phyloP scores from a whole-genome alignment of 1,284 basidiomycete genomes.

The Trichosporon ovoides region DNA sequence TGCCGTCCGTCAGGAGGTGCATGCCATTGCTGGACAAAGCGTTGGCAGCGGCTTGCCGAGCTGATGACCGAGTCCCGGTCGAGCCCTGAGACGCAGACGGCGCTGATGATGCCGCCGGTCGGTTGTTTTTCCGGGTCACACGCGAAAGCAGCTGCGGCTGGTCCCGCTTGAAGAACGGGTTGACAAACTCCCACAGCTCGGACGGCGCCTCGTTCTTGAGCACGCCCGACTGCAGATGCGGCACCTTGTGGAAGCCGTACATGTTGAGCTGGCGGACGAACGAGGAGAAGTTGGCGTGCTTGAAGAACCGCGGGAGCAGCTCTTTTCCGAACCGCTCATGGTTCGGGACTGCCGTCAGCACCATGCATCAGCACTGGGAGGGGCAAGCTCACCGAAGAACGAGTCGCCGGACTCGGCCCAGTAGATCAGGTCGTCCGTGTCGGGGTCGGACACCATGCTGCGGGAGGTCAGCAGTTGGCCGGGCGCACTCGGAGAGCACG shows the following conservation, averaged over 20 bases:
- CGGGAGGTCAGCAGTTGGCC: not conserved
- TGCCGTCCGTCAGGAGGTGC: conserved; percentile 43
- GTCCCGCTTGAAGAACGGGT: conserved; percentile 80
- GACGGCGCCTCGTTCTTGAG: conserved; percentile 71
- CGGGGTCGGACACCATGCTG: conserved; percentile 86
- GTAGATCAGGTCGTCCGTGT: conserved; percentile 74
- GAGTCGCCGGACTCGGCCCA: conserved; percentile 87
- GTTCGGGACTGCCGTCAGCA: conserved; percentile 68
- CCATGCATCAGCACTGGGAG: not conserved
- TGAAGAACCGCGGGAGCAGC: conserved; percentile 89
- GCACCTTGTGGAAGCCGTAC: conserved; percentile 95
- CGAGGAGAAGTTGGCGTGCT: conserved; percentile 88
- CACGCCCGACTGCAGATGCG: conserved; percentile 91
- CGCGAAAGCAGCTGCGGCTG: conserved; percentile 85
- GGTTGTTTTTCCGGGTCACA: conserved; percentile 71
- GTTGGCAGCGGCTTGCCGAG: conserved; percentile 26
- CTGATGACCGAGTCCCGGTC: conserved; percentile 29
- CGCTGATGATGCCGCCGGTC: conserved; percentile 27
- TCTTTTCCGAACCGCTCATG: conserved; percentile 88
- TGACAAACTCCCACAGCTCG: conserved; percentile 91
- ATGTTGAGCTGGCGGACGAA: conserved; percentile 97
- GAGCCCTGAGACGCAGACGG: conserved; percentile 15
- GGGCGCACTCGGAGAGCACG: no score
- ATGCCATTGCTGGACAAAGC: conserved; percentile 16
- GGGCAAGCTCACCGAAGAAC: conserved; percentile 64